phyloP scores from a whole-genome alignment of 2,329 filamentous ascomycete genomes.

The Ophiocordyceps sinensis region DNA sequence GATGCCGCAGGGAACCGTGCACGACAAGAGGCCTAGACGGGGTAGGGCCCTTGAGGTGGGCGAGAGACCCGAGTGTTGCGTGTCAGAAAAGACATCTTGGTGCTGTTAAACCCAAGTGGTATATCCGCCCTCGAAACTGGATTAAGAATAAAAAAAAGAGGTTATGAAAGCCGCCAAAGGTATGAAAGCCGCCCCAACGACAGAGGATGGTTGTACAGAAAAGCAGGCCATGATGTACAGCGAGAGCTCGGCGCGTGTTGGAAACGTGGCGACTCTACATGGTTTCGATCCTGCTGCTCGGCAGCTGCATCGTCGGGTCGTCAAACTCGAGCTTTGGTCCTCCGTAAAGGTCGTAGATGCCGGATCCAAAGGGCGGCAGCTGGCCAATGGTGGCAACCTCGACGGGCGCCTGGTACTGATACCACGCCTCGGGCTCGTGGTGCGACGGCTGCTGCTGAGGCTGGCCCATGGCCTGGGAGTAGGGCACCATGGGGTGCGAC shows the following conservation, averaged over 20 bases:
- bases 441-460: constrained; percentile 12
- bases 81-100: no score
- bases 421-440: constrained; percentile 35
- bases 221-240: not conserved
- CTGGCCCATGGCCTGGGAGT: constrained; percentile 24
- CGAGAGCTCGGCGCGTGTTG: not conserved
- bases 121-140: no score
- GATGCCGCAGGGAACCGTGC: not conserved
- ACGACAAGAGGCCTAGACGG: no score
- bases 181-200: no score
- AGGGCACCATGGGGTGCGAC: constrained; percentile 25
- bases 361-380: constrained; percentile 32
- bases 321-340: constrained; percentile 41
- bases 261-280: constrained; percentile 22
- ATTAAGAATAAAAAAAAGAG: not conserved
- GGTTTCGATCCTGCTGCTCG: constrained; percentile 41
- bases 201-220: not conserved
- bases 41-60: no score
- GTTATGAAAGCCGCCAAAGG: not conserved
- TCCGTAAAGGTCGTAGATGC: constrained; percentile 37
- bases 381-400: constrained; percentile 40
- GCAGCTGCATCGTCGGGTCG: constrained; percentile 43
- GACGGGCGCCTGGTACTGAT: constrained; percentile 42
- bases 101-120: no score
- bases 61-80: no score